Evolutionary conservation across 345 rosid genomes (phyloP), one percentile per base, ranked within the genome.

Genomic region (Kernera saxatilis): DNA sequence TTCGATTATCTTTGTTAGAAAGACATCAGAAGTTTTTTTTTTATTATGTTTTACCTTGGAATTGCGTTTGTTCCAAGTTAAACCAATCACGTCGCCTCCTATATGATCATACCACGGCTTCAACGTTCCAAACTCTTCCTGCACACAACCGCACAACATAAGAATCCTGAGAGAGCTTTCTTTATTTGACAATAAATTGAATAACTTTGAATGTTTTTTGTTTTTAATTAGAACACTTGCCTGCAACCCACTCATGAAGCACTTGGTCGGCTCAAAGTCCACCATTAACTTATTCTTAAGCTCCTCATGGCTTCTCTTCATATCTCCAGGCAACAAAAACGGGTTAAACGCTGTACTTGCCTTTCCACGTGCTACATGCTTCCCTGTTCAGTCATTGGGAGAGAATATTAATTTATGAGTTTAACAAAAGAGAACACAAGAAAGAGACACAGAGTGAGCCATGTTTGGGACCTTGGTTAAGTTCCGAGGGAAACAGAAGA

Each of bases 61-160:
- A 10, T 30, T 55, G 23, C 63, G 73, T 71, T 77, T 79, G 23
- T 78, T 86, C 97, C 97, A 88, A 21, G 99, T 91, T 61, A 94
- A 71, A 46, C 97, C 96, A 62, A 94, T 69, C 0, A 82, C 96
- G 37, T 93, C 97, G 21, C 96, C 94, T 70, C 97, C 98, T 22
- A 89, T 50, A 51, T 84, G 84, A 83, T 91, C 97, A 72, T 86
- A 89, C 97, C 98, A 91, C 10, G 84, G 59, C 80, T 87, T 89
- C 78, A 93, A 71, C 51, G 68, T 79, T 44, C 66, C 77, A 62
- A 77, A 86, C 69, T 83, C 90, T 75, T 82, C 81, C 97, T 93
- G 62, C 74, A 76, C 41, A 50, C 50, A 67, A 37, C 67, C 39
- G 19, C 27, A 60, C 54, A 53, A 70, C 59, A 14, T 69, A 48